Conservation (phyloP, 495 filamentous ascomycete species). For the Daldinia caldariorum region DNA sequence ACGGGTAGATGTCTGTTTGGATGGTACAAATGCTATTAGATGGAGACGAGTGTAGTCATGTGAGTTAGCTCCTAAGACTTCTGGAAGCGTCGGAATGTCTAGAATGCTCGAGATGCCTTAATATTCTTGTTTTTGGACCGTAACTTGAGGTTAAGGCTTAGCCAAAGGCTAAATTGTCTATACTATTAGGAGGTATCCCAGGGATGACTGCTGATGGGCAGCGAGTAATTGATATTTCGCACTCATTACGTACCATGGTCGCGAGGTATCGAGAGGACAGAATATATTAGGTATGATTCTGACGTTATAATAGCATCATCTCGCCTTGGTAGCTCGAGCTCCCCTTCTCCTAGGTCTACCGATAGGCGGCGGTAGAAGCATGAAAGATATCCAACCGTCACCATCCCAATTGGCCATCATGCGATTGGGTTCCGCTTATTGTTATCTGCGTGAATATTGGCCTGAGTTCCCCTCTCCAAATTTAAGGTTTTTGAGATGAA, state of each 20-base stretch:
- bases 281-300: not conserved
- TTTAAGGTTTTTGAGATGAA: conserved; percentile 12
- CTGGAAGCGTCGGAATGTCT: no score
- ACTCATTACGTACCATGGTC: not conserved
- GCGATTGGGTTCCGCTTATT: not conserved
- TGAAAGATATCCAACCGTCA: not conserved
- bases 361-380: not conserved
- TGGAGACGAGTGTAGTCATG: not conserved
- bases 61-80: not conserved
- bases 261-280: not conserved
- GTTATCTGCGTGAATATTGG: conserved; percentile 2
- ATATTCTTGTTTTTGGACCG: not conserved
- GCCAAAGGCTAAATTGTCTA: not conserved
- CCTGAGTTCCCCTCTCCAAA: not conserved
- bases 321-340: not conserved
- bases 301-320: not conserved
- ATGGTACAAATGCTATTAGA: not conserved
- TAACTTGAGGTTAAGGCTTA: not conserved
- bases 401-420: not conserved
- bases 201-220: not conserved
- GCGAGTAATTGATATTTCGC: not conserved
- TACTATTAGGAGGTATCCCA: no score
- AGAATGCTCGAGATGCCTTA: not conserved
- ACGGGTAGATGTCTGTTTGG: not conserved
- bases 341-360: not conserved